Evolutionary conservation across 495 filamentous ascomycete genomes (phyloP).

Genomic region (Daldinia concentrica): DNA sequence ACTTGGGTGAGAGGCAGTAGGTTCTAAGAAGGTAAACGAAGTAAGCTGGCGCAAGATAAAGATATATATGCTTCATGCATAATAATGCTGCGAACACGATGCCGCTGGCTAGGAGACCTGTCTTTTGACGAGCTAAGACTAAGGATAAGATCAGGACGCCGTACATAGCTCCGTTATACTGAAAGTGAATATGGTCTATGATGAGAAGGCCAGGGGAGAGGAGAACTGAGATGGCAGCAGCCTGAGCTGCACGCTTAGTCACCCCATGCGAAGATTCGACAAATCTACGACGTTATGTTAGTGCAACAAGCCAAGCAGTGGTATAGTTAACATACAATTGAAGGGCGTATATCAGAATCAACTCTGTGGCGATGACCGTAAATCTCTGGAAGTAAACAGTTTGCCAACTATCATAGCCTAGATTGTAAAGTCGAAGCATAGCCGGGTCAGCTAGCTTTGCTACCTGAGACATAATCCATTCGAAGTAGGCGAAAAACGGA

Average conservation of each 20-base stretch:
- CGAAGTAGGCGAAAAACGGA: conserved; percentile 96
- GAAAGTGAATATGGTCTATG: conserved; percentile 99
- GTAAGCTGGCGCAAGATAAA: conserved; percentile 95
- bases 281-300: conserved; percentile 60
- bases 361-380: conserved; percentile 87
- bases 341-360: conserved; percentile 85
- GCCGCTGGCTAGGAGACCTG: conserved; percentile 79
- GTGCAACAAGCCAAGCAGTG: conserved; percentile 8
- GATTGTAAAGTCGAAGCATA: conserved; percentile 83
- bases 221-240: conserved; percentile 86
- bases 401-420: conserved; percentile 87
- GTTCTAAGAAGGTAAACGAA: conserved; percentile 85
- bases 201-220: conserved; percentile 93
- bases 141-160: conserved; percentile 87
- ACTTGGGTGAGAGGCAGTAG: conserved; percentile 86
- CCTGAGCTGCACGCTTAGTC: conserved; percentile 81
- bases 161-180: conserved; percentile 98
- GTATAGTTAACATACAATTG: conserved; percentile 62
- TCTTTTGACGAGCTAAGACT: conserved; percentile 78
- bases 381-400: conserved; percentile 91
- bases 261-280: conserved; percentile 70
- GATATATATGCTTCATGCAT: conserved; percentile 97
- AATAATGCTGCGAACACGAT: conserved; percentile 83
- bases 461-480: conserved; percentile 88
- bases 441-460: conserved; percentile 79